Percentiles rank a stretch among this genome's conserved stretches.
These are phyloP conservation scores for Polytolypa hystricis DNA, from an alignment of 2,329 filamentous ascomycete genomes.

Conservation along the genomic window DNA sequence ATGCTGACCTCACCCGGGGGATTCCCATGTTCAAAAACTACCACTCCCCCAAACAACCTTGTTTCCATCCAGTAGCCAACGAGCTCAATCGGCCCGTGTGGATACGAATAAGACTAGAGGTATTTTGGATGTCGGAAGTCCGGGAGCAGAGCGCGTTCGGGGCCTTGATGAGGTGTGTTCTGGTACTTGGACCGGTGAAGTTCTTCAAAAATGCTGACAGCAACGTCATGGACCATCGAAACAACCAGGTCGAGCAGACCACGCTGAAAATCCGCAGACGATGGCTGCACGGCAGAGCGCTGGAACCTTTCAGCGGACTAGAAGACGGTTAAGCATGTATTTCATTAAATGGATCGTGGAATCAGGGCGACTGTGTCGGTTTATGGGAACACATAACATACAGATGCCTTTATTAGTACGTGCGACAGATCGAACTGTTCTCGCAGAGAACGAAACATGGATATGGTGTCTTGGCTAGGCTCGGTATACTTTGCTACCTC, in stretches of 20 bases:
- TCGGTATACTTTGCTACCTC: conserved; percentile 6
- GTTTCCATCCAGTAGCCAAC: conserved; percentile 5
- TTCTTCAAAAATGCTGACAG: conserved; percentile 6
- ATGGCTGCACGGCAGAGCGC: conserved; percentile 4
- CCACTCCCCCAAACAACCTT: conserved; percentile 2
- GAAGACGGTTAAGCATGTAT: conserved; percentile 2
- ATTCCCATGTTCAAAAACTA: conserved; percentile 3
- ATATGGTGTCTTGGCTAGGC: conserved; percentile 4
- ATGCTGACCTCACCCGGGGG: conserved; percentile 6
- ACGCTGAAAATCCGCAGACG: conserved; percentile 5
- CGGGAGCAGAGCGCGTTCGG: conserved; percentile 3
- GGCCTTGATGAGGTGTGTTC: conserved; percentile 4
- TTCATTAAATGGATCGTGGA: conserved; percentile 2
- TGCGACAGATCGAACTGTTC: conserved; percentile 5
- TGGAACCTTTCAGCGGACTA: conserved; percentile 7
- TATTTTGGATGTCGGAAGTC: conserved; percentile 4
- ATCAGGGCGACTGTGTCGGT: neutral
- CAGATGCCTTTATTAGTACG: conserved; percentile 6
- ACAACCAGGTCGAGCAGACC: conserved; percentile 7
- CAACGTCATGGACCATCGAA: conserved; percentile 7
- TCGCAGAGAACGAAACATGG: conserved; percentile 7
- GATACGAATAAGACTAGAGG: conserved; percentile 1
- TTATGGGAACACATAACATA: conserved; percentile 4
- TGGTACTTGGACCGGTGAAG: conserved; percentile 6
- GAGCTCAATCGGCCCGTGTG: conserved; percentile 1